Evolutionary conservation across 148 eudicot species (phyloP).

Genomic region (Hydrangea macrophylla): DNA sequence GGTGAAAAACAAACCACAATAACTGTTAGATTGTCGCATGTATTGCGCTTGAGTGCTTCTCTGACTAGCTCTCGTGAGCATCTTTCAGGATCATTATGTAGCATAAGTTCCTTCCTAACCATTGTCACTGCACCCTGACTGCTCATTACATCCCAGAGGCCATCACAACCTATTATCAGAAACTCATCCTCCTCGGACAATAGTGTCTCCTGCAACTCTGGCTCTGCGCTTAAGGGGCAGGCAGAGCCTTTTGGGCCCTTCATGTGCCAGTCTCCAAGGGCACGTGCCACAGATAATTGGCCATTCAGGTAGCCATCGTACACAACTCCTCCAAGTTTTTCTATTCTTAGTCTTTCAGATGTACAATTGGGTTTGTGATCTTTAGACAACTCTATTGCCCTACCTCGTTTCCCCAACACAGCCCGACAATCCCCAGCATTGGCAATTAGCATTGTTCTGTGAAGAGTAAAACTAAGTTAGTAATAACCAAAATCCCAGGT

Average conservation of each 20-base stretch:
- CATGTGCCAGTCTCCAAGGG: conserved; percentile 96
- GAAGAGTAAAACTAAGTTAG: conserved; percentile 13
- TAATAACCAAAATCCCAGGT: background rate
- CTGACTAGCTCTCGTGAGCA: conserved; percentile 72
- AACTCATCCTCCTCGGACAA: conserved; percentile 80
- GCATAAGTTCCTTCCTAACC: conserved; percentile 62
- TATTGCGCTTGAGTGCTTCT: conserved; percentile 73
- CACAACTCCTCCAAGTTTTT: conserved; percentile 73
- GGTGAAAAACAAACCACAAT: conserved; percentile 65
- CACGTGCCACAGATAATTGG: conserved; percentile 78
- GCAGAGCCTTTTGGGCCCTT: conserved; percentile 66
- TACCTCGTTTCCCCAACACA: conserved; percentile 73
- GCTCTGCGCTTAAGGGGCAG: conserved; percentile 74
- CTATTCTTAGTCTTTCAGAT: conserved; percentile 62
- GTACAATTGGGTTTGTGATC: conserved; percentile 80
- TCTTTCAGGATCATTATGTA: conserved; percentile 79
- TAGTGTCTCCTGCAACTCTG: conserved; percentile 63
- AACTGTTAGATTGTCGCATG: conserved; percentile 71
- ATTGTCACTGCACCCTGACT: conserved; percentile 81
- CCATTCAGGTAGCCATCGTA: conserved; percentile 92
- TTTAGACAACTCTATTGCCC: conserved; percentile 73
- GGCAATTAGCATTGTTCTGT: conserved; percentile 54
- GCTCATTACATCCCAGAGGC: conserved; percentile 94
- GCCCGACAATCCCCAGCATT: conserved; percentile 91
- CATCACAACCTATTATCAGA: conserved; percentile 78